Percentiles rank a stretch among this genome's conserved stretches.
These are phyloP conservation scores for Canariomyces notabilis DNA, from an alignment of 2,329 filamentous ascomycete genomes.

Conservation along the genomic window DNA sequence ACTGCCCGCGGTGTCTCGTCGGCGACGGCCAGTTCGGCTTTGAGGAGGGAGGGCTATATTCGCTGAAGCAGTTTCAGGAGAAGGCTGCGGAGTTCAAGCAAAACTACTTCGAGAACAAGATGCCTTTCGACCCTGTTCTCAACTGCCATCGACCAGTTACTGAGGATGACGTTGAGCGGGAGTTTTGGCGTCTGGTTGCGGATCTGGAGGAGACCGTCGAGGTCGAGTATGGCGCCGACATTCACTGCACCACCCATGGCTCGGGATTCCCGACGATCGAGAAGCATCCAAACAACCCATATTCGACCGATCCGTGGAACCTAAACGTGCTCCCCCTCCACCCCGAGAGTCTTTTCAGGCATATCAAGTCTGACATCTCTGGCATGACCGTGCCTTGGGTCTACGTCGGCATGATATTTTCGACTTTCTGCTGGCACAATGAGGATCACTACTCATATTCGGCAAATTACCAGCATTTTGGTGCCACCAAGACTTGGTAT, in stretches of 20 bases:
- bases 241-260: conserved; percentile 95
- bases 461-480: conserved; percentile 97
- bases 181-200: conserved; percentile 94
- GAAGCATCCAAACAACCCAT: conserved; percentile 78
- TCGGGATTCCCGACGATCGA: conserved; percentile 96
- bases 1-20: conserved; percentile 90
- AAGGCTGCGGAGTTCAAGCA: conserved; percentile 95
- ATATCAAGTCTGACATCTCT: conserved; percentile 97
- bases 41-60: conserved; percentile 93
- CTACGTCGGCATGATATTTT: conserved; percentile 99
- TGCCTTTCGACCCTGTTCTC: conserved; percentile 78
- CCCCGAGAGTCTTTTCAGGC: conserved; percentile 85
- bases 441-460: conserved; percentile 98
- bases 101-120: conserved; percentile 84
- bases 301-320: conserved; percentile 92
- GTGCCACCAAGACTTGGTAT: conserved; percentile 98
- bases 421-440: conserved; percentile 99
- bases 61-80: conserved; percentile 90
- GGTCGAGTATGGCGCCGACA: conserved; percentile 96
- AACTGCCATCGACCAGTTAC: conserved; percentile 78
- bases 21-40: conserved; percentile 97
- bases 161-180: conserved; percentile 91
- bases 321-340: conserved; percentile 88
- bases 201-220: conserved; percentile 94
- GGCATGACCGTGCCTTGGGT: conserved; percentile 99